Evolutionary conservation across 768 basidiomycete genomes (phyloP), one percentile per base, ranked within the genome.

Genomic region (Rhodotorula sphaerocarpa): DNA sequence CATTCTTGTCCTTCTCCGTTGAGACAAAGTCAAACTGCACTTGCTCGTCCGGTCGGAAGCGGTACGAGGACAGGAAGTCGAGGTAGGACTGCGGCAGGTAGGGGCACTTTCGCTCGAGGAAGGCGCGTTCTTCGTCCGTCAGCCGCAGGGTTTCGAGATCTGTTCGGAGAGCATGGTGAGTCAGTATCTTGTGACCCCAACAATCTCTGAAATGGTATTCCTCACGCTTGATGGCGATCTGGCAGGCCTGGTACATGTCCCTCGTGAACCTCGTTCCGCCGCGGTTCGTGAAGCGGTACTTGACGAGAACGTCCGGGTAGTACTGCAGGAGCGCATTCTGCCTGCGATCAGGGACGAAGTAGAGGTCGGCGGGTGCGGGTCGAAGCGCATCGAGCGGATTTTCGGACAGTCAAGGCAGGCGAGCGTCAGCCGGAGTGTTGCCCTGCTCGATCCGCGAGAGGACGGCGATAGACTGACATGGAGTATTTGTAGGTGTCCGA

Each of bases 401-500:
- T n/a, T n/a, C n/a, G n/a, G n/a, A n/a, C n/a, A n/a, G n/a, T n/a
- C n/a, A n/a, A n/a, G n/a, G n/a, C n/a, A n/a, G n/a, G n/a, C n/a
- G n/a, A n/a, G n/a, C n/a, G n/a, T n/a, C n/a, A n/a, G n/a, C n/a
- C n/a, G n/a, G n/a, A n/a, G n/a, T n/a, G n/a, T n/a, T n/a, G n/a
- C n/a, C n/a, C n/a, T n/a, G n/a, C n/a, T n/a, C n/a, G n/a, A n/a
- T n/a, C n/a, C n/a, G n/a, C n/a, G n/a, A n/a, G n/a, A n/a, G n/a
- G 79, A 72, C 1, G 82, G 80, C 47, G 83, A 76, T n/a, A 85
- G 86, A 72, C 90, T 92, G 65, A 85, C 93, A 95, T 97, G 0
- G 90, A 88, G 50, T 95, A 79, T 89, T 93, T 97, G 82, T 96
- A 96, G 34, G 93, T 77, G 75, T 96, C 93, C 0, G 90, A 91